Evolutionary conservation across 2,329 filamentous ascomycete species (phyloP), one percentile per base, ranked within the genome.

Genomic region (Cyanodermella asteris): DNA sequence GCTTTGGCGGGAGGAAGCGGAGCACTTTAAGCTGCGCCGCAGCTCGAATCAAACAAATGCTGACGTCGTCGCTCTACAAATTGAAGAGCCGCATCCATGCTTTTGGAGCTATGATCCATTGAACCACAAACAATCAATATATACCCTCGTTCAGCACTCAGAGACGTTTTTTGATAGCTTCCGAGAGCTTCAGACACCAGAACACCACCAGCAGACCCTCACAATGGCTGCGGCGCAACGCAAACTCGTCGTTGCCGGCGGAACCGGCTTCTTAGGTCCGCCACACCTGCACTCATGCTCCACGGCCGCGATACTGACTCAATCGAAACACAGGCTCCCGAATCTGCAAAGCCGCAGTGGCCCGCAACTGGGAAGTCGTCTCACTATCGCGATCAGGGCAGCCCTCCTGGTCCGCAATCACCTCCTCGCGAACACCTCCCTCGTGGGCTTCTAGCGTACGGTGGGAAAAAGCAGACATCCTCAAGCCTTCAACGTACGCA

Each of bases 301-400:
- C 23, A 8, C 13, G 10, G 18, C 25, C 10, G 10, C 7, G 9
- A 16, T 6, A 7, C 17, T 8, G 13, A 18, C n/a, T 18, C 22
- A 9, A 15, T 4, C 18, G 14, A 7, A 23, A n/a, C 8, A 12
- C 34, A 36, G 68, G 68, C 22, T 66, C 61, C 13, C 65, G 84
- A 28, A 91, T 97, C 53, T 94, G 87, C 57, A 87, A 80, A 56
- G 72, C 76, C 27, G 87, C 80, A 22, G 71, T 80, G 25, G 64
- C 71, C 22, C 62, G 81, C 43, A 80, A 81, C 28, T 94, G 84
- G 84, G 66, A 81, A 29, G 84, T 94, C 23, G 84, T 71, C 13
- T 93, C 82, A 5, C 70, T 97, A 40, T 91, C 81, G 48, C 84
- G 84, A 38, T 91, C 82, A 18, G 87, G 87, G 31, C 70, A 81